phyloP scores from a whole-genome alignment of 257 asterid species.

The Mitragyna speciosa region DNA sequence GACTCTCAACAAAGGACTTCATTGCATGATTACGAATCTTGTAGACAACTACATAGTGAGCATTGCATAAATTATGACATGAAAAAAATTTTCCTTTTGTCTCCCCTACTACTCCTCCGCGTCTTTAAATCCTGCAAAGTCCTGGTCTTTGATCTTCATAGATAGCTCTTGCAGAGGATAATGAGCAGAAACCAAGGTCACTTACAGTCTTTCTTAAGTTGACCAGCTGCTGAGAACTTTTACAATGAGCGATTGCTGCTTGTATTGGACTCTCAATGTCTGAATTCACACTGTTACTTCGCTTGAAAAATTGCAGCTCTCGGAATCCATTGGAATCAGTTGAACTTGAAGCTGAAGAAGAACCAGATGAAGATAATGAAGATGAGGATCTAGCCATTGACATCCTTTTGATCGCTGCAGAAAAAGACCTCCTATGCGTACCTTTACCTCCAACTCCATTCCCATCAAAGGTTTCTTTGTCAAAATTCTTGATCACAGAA shows the following conservation, averaged over 20 bases:
- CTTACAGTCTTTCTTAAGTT: conserved; percentile 37
- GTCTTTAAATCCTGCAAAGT: conserved; percentile 42
- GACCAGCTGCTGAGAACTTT: conserved; percentile 54
- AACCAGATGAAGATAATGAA: conserved; percentile 20
- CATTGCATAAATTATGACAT: conserved; percentile 6
- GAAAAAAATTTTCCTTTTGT: conserved; percentile 26
- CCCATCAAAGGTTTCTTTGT: conserved; percentile 28
- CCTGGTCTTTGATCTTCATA: conserved; percentile 48
- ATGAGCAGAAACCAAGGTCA: conserved; percentile 42
- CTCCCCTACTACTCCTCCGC: conserved; percentile 1
- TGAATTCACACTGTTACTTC: conserved; percentile 40
- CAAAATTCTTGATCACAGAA: conserved; percentile 14
- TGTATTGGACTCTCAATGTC: conserved; percentile 78
- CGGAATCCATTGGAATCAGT: conserved; percentile 32
- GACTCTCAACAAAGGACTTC: background rate
- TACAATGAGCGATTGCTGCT: conserved; percentile 94
- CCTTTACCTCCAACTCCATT: conserved; percentile 19
- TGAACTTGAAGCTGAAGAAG: conserved; percentile 38
- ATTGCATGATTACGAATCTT: conserved; percentile 11
- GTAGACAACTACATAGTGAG: conserved; percentile 5
- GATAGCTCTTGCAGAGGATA: conserved; percentile 34
- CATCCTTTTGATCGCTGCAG: conserved; percentile 62
- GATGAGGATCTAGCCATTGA: conserved; percentile 47
- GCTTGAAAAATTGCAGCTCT: conserved; percentile 42
- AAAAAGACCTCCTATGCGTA: conserved; percentile 73